Evolutionary conservation across 2,329 filamentous ascomycete species (phyloP), one percentile per base, ranked within the genome.

Genomic region (Echinosphaeria canescens): DNA sequence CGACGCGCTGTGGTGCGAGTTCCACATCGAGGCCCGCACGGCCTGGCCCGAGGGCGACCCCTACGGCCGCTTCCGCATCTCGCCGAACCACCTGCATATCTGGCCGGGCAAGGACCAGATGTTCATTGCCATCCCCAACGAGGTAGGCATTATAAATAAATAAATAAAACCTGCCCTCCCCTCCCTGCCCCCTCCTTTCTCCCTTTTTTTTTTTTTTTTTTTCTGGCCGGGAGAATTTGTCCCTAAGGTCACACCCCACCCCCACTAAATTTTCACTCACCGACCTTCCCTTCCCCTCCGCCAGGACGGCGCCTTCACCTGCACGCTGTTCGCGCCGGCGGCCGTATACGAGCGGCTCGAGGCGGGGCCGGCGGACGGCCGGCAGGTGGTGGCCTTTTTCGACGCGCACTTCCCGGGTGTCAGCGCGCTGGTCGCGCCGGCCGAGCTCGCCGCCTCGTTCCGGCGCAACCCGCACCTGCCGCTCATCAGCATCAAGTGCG

Each of bases 1-100:
- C 42, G 85, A 95, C 47, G 88, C 84, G 0, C 53, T 95, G 5
- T 98, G 88, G 88, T 95, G 85, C 47, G 88, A 98, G 43, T 95
- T 98, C 43, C 71, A 71, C 26, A 81, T 98, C 33, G 56, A 64
- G 13, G 60, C 78, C 1, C 17, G 17, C 7, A 19, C 17, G 7
- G 17, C 47, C 47, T 28, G 36, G 6, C 24, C 34, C 10, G 33
- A 34, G 4, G 35, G 42, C 15, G 44, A 49, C 19, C 35, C 46
- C 11, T 37, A 45, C 24, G 47, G 51, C 15, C 55, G 47, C 36
- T 95, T 90, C 43, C 59, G 61, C 25, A 88, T 95, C 37, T 88
- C 81, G 1, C 81, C 82, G 2, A 79, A 93, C 39, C 84, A 95
- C 44, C 59, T 98, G 2, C 88, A 98, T 48, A 98, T 98, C 43